Evolutionary conservation across 805 yeast species (phyloP).

Genomic region (Groenewaldozyma salmanticensis): DNA sequence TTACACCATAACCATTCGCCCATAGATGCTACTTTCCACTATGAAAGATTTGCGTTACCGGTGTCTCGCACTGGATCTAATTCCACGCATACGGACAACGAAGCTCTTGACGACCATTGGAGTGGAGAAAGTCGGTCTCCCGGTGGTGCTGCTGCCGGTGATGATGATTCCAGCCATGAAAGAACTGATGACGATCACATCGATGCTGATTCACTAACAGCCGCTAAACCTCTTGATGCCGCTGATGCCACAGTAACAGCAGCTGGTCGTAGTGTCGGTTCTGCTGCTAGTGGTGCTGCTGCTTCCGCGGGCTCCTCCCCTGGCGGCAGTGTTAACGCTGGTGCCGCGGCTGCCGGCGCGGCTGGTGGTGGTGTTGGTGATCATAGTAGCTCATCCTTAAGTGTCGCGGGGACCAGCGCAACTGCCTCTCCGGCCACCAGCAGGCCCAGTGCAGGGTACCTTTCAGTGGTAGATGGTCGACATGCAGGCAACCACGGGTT

Average conservation of each 20-base stretch:
- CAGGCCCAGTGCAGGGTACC: slow-evolving; percentile 10
- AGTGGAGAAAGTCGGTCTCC: background rate
- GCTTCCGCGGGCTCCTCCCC: background rate
- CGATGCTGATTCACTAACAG: background rate
- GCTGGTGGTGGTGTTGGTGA: background rate
- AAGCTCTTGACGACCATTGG: background rate
- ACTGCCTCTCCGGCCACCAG: background rate
- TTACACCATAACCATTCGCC: background rate
- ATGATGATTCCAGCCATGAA: background rate
- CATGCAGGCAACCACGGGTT: too few species aligned
- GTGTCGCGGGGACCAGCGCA: background rate
- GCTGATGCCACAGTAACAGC: background rate
- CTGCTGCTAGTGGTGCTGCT: background rate
- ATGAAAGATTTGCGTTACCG: slow-evolving; percentile 25
- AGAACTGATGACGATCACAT: background rate
- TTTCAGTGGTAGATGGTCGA: slow-evolving; percentile 6
- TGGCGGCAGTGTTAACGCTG: background rate
- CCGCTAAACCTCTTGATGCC: background rate
- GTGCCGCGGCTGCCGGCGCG: background rate
- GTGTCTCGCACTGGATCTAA: slow-evolving; percentile 18
- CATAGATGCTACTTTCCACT: slow-evolving; percentile 19
- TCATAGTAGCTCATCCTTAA: slow-evolving; percentile 1
- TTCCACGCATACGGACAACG: slow-evolving; percentile 2
- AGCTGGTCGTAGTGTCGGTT: background rate
- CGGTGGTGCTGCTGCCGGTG: background rate